These are phyloP conservation scores for Umbellularia californica DNA, from an alignment of 164 flowering plant species.

Conservation along the genomic window DNA sequence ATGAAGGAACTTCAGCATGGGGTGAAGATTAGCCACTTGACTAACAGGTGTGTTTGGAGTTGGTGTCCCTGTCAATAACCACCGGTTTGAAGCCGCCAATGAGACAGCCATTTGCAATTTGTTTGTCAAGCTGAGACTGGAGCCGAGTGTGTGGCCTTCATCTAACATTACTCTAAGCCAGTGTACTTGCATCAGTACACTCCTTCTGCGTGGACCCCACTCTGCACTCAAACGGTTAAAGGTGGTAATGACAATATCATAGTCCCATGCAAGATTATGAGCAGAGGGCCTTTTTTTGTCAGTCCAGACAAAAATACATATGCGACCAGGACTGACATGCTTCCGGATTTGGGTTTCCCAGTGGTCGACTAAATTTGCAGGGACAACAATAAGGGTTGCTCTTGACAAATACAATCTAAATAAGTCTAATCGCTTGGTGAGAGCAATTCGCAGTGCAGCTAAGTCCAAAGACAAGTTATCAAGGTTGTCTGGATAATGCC, in stretches of 20 bases:
- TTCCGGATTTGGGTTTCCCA: constrained; percentile 80
- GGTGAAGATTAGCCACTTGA: constrained; percentile 88
- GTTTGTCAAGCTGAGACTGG: constrained; percentile 84
- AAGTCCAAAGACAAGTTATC: constrained; percentile 66
- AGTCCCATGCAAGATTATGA: constrained; percentile 89
- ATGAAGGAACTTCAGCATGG: constrained; percentile 81
- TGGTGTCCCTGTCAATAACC: constrained; percentile 97
- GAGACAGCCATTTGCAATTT: constrained; percentile 89
- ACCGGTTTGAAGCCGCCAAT: constrained; percentile 66
- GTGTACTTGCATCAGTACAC: constrained; percentile 84
- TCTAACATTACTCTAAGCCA: constrained; percentile 92
- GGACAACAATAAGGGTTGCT: constrained; percentile 90
- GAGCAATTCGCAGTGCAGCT: constrained; percentile 70
- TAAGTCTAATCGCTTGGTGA: constrained; percentile 67
- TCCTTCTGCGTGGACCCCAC: constrained; percentile 70
- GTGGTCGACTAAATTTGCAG: constrained; percentile 86
- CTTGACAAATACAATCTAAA: constrained; percentile 76
- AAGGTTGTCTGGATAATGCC: constrained; percentile 70
- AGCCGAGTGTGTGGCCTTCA: constrained; percentile 98
- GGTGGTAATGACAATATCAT: constrained; percentile 91
- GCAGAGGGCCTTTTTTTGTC: constrained; percentile 65
- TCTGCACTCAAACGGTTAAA: constrained; percentile 90
- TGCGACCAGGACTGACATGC: constrained; percentile 73
- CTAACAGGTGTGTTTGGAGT: constrained; percentile 90
- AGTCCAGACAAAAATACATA: constrained; percentile 71